Conservation (phyloP, 2,329 filamentous ascomycete species). For the Colletotrichum sp. region DNA sequence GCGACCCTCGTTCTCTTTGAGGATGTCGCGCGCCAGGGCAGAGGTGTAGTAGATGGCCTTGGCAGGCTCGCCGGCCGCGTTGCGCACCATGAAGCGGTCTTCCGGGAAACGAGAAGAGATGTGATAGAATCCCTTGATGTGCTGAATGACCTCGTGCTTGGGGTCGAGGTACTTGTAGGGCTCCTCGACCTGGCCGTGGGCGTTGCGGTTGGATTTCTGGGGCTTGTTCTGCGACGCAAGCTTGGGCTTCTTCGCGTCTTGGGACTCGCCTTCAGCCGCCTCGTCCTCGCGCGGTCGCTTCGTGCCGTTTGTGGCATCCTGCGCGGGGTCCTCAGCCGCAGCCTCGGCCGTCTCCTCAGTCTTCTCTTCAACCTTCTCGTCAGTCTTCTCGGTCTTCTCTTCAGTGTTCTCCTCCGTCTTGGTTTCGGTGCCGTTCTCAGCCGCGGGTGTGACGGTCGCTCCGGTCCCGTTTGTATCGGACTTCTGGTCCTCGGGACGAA, state of each 20-base stretch:
- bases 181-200: constrained; percentile 73
- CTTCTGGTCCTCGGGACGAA: constrained; percentile 63
- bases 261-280: constrained; percentile 35
- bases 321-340: constrained; percentile 17
- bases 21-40: constrained; percentile 81
- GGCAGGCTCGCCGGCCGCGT: constrained; percentile 83
- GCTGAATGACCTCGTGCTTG: constrained; percentile 76
- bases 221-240: constrained; percentile 33
- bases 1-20: constrained; percentile 85
- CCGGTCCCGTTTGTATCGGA: constrained; percentile 41
- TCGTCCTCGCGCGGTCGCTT: constrained; percentile 39
- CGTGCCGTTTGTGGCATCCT: constrained; percentile 25
- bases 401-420: constrained; percentile 16
- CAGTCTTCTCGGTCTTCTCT: constrained; percentile 10
- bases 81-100: constrained; percentile 95
- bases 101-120: constrained; percentile 84
- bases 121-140: constrained; percentile 85
- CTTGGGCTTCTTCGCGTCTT: constrained; percentile 46
- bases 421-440: constrained; percentile 16
- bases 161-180: constrained; percentile 89
- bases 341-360: background rate
- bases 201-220: constrained; percentile 46
- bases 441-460: constrained; percentile 13
- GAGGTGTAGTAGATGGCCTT: constrained; percentile 98
- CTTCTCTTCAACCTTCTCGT: constrained; percentile 1